Conservation (phyloP, 2,329 filamentous ascomycete species). For the Teratosphaeria zuluensis region DNA sequence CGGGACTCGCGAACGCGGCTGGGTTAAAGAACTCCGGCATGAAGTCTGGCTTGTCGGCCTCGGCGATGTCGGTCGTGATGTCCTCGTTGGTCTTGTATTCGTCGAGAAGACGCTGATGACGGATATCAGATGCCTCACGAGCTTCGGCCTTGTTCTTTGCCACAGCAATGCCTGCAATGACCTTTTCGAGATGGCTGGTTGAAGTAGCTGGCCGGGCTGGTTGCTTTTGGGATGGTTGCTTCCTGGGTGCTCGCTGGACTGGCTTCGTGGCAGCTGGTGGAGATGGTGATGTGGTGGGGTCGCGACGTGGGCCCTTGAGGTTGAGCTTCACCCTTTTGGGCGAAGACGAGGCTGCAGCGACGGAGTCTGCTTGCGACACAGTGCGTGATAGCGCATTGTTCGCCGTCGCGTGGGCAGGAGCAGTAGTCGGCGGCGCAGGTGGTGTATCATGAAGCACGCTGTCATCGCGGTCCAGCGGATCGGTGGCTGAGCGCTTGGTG, state of each 20-base stretch:
- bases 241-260: not conserved
- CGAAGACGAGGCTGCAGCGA: not conserved
- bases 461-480: not conserved
- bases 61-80: not conserved
- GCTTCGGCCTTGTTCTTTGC: slow-evolving; percentile 14
- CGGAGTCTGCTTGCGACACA: not conserved
- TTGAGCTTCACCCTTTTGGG: not conserved
- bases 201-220: not conserved
- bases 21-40: slow-evolving; percentile 19
- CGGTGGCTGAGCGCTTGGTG: slow-evolving; percentile 1
- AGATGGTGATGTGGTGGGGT: not conserved
- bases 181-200: slow-evolving; percentile 4
- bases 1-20: slow-evolving; percentile 4
- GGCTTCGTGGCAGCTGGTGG: not conserved
- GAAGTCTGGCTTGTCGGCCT: slow-evolving; percentile 7
- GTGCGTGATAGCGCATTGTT: not conserved
- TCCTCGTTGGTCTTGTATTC: slow-evolving; percentile 1
- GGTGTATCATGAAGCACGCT: not conserved
- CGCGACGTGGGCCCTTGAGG: slow-evolving; percentile 1
- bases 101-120: slow-evolving; percentile 9
- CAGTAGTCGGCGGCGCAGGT: not conserved
- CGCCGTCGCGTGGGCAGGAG: not conserved
- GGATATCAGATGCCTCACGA: slow-evolving; percentile 7
- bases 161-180: slow-evolving; percentile 13
- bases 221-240: not conserved